These are phyloP conservation scores for Diplotaxis tenuifolia DNA, from an alignment of 345 rosid species.

Conservation along the genomic window DNA sequence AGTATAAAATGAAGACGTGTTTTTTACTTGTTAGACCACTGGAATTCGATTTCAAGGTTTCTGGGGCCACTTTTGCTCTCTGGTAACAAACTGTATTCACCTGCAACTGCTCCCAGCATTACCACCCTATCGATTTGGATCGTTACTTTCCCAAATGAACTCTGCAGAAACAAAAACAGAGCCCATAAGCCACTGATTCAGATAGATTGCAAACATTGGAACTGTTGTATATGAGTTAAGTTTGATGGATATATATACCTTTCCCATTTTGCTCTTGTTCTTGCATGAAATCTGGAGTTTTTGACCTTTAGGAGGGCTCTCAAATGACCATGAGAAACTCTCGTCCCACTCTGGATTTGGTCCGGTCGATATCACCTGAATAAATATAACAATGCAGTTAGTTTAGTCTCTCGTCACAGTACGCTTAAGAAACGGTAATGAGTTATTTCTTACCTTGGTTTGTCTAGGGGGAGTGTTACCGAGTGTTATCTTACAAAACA, in stretches of 20 bases:
- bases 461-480: conserved; percentile 85
- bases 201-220: background rate
- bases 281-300: conserved; percentile 97
- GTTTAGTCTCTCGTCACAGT: background rate
- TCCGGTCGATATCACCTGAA: conserved; percentile 87
- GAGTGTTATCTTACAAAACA: conserved; percentile 85
- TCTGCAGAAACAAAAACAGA: conserved; percentile 45
- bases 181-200: background rate
- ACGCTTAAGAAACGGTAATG: background rate
- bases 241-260: conserved; percentile 45
- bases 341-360: conserved; percentile 99
- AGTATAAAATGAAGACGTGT: background rate
- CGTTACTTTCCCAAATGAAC: conserved; percentile 95
- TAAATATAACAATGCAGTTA: background rate
- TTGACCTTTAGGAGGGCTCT: conserved; percentile 98
- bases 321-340: conserved; percentile 96
- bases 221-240: background rate
- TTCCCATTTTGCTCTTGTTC: conserved; percentile 99
- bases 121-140: conserved; percentile 96
- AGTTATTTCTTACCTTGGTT: conserved; percentile 58
- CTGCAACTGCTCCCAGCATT: conserved; percentile 94
- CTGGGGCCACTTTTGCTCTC: conserved; percentile 95
- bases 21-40: conserved; percentile 83
- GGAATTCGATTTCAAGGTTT: conserved; percentile 92
- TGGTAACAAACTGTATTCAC: conserved; percentile 86